A percentile compares a stretch with the other conserved stretches of the same genome.
phyloP scores from a whole-genome alignment of 306 rosid genomes.

The Pachyrhizus erosus region DNA sequence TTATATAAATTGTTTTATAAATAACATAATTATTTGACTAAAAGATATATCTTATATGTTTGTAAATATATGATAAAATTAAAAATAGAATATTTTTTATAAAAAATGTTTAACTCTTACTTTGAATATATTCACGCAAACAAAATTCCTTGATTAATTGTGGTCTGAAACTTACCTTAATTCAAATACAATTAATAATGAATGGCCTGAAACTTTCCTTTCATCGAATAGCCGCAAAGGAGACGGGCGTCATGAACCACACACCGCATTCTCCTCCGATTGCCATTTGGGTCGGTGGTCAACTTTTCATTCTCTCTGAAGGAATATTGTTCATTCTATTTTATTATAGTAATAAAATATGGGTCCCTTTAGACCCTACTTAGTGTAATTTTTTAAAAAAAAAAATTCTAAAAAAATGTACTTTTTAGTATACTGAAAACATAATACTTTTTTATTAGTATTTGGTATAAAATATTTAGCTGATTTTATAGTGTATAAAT shows the following conservation, averaged over 20 bases:
- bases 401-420: neutral
- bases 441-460: neutral
- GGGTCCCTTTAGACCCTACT: neutral
- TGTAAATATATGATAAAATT: no score
- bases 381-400: neutral
- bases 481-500: neutral
- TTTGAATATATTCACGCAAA: no score
- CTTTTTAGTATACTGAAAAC: neutral
- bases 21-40: no score
- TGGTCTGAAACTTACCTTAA: neutral
- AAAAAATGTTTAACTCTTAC: no score
- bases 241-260: conserved; percentile 36
- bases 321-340: neutral
- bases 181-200: neutral
- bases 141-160: neutral
- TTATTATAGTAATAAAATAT: neutral
- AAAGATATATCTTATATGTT: no score
- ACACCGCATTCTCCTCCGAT: conserved; percentile 40
- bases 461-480: neutral
- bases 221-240: neutral
- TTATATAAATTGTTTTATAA: no score
- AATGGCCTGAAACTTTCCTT: neutral
- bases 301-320: conserved; percentile 12
- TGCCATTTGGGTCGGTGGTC: conserved; percentile 46
- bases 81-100: no score